Conservation (phyloP, 345 rosid species). For the Adansonia digitata region DNA sequence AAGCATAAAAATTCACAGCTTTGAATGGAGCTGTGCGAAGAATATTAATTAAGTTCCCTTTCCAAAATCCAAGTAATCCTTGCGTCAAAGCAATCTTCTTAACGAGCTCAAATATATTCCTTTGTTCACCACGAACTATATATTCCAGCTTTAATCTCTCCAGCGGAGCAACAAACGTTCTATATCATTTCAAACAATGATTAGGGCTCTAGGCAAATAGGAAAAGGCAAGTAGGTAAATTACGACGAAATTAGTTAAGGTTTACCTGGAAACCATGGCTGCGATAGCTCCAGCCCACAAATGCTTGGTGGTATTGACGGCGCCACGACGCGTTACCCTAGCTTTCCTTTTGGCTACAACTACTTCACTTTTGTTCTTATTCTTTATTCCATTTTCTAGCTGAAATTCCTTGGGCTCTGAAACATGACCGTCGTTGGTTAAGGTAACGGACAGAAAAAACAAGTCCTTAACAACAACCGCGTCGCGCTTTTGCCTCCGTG, state of each 20-base stretch:
- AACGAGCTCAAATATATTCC: conserved; percentile 42
- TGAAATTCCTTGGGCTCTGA: conserved; percentile 25
- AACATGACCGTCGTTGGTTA: conserved; percentile 33
- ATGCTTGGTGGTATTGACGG: conserved; percentile 51
- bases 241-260: neutral
- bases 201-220: neutral
- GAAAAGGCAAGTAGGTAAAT: neutral
- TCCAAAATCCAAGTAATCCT: conserved; percentile 71
- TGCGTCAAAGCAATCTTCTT: conserved; percentile 51
- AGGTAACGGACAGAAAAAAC: conserved; percentile 46
- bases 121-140: conserved; percentile 66
- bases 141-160: conserved; percentile 80
- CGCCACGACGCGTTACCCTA: conserved; percentile 30
- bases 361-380: conserved; percentile 14
- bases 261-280: conserved; percentile 76
- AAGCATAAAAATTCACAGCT: conserved; percentile 69
- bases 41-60: conserved; percentile 66
- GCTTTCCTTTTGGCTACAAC: conserved; percentile 17
- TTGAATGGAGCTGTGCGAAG: conserved; percentile 77
- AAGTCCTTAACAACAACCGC: conserved; percentile 14
- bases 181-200: conserved; percentile 19
- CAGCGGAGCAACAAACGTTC: conserved; percentile 74
- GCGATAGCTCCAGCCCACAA: conserved; percentile 82
- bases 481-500: conserved; percentile 18
- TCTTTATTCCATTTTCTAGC: conserved; percentile 24